These are phyloP conservation scores for Polytrichum commune DNA, from an alignment of 225 moss, liverwort and hornwort genomes.

Conservation along the genomic window DNA sequence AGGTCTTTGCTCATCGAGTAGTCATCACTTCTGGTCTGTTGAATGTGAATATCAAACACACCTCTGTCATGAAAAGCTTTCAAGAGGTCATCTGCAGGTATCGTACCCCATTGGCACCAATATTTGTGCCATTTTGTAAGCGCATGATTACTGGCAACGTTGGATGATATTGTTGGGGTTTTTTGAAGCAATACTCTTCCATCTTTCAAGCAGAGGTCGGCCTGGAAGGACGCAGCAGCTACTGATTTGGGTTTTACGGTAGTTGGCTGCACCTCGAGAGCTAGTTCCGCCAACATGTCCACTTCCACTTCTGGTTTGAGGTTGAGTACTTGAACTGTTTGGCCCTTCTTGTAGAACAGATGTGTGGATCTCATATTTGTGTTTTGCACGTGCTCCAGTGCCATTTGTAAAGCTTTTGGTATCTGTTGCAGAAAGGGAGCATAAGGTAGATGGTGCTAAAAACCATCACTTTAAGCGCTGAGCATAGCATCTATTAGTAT, in stretches of 20 bases:
- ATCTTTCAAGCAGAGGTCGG: constrained; percentile 67
- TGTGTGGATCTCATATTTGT: constrained; percentile 13
- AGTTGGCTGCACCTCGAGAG: constrained; percentile 75
- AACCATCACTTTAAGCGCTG: too few relatives aligned
- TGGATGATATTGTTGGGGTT: constrained; percentile 28
- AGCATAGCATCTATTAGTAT: too few relatives aligned
- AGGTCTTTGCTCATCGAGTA: constrained; percentile 12
- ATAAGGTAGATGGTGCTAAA: too few relatives aligned
- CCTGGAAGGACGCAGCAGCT: constrained; percentile 69
- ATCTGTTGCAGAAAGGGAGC: constrained; percentile 35
- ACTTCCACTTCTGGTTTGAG: constrained; percentile 57
- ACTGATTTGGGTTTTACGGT: constrained; percentile 62
- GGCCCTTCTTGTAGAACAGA: constrained; percentile 36
- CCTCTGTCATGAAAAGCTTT: constrained; percentile 74
- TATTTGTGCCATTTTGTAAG: constrained; percentile 25
- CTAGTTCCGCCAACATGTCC: constrained; percentile 83
- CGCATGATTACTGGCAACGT: constrained; percentile 7
- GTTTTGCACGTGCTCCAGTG: constrained; percentile 23
- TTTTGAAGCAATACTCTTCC: constrained; percentile 60
- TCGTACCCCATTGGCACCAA: constrained; percentile 77
- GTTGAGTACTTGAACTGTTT: constrained; percentile 43
- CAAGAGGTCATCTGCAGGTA: constrained; percentile 64
- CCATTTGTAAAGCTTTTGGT: constrained; percentile 35
- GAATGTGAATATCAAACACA: constrained; percentile 54
- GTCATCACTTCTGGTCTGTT: constrained; percentile 30